Evolutionary conservation across 2,329 filamentous ascomycete species (phyloP), one percentile per base, ranked within the genome.

Genomic region (Arthroderma sp.): DNA sequence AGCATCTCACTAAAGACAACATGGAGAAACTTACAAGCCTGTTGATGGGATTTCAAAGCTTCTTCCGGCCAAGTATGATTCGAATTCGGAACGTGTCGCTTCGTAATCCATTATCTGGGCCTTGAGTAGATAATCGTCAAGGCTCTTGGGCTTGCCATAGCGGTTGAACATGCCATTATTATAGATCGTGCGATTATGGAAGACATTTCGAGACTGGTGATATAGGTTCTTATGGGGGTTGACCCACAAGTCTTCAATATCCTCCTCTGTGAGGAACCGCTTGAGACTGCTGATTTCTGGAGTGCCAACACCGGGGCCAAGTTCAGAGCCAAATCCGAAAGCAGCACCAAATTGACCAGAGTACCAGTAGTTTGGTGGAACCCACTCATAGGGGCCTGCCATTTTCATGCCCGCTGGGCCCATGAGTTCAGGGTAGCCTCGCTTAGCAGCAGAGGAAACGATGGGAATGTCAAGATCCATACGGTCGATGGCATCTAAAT

Each of bases 311-410:
- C 78, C 78, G 0, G 77, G 60, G 2, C 77, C 74, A 2, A 77
- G 66, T 57, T 81, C 78, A 0, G 75, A 77, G 0, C 75, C 77
- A 48, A 81, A 81, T 0, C 77, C 77, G 51, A 77, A 79, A n/a
- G 76, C 76, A 0, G 74, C 72, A 0, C 77, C 77, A 0, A 70
- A 52, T 39, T 68, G 58, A 46, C 67, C 57, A 36, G 72, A 69
- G 50, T 73, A 79, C 76, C 76, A 81, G 58, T 81, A 81, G 50
- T 73, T 77, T 0, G 77, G 77, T 0, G 78, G 74, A 0, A 78
- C 74, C 75, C 75, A 82, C 53, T 80, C 77, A 50, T 81, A 82
- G 0, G 78, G 78, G 0, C 78, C 78, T 0, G 73, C 69, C 77
- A 81, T 81, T 53, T 79, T 80, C 70, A 81, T 73, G 1, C 77